phyloP scores from a whole-genome alignment of 179 eudicot species.

The Heliamphora pulchella region DNA sequence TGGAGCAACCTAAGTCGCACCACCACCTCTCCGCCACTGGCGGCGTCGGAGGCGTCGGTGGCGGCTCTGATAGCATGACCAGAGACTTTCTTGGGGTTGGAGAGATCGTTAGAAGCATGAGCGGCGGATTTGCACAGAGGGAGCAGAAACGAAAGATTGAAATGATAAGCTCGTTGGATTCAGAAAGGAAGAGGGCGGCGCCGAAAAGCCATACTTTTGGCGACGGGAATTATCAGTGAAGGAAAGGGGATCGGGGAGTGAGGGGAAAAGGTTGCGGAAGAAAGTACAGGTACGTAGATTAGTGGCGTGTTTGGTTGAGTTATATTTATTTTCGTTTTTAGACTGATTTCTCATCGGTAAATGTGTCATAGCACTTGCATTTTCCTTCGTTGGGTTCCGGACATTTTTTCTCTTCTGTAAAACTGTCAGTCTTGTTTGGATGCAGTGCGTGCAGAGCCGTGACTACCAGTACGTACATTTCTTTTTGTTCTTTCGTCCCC shows the following conservation, averaged over 20 bases:
- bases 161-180: slow-evolving; percentile 20
- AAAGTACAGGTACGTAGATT: no score
- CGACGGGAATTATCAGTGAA: not conserved
- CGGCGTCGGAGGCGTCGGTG: not conserved
- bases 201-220: slow-evolving; percentile 21
- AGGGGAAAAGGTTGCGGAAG: not conserved
- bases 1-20: slow-evolving; percentile 3
- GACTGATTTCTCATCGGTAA: no score
- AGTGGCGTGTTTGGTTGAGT: no score
- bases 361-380: no score
- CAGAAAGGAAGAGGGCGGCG: slow-evolving; percentile 9
- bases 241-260: not conserved
- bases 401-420: no score
- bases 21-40: not conserved
- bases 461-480: no score
- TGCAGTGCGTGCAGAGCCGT: no score
- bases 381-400: no score
- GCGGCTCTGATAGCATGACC: slow-evolving; percentile 26
- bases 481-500: no score
- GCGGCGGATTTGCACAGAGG: slow-evolving; percentile 15
- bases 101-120: slow-evolving; percentile 23
- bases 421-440: no score
- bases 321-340: no score
- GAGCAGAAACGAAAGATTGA: slow-evolving; percentile 18
- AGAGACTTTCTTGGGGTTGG: slow-evolving; percentile 33